A percentile compares a stretch with the other conserved stretches of the same genome.
phyloP scores from a whole-genome alignment of 768 basidiomycete species.

The Amanita phalloides region DNA sequence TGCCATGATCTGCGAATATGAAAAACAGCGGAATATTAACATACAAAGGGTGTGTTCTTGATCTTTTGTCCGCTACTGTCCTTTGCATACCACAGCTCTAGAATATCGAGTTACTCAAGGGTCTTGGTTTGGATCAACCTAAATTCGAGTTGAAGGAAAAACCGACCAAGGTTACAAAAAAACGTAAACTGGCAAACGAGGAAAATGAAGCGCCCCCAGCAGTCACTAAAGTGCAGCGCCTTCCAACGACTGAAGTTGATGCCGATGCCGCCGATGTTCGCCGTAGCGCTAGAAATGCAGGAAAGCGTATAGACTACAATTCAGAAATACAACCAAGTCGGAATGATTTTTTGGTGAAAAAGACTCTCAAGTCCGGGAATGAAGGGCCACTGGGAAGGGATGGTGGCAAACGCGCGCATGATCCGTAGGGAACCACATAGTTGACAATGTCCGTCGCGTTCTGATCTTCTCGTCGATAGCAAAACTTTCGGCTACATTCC shows the following conservation, averaged over 20 bases:
- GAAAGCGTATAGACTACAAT: slow-evolving; percentile 46
- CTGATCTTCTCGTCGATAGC: slow-evolving; percentile 21
- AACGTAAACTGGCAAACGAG: slow-evolving; percentile 24
- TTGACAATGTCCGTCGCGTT: not conserved
- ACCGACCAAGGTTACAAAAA: slow-evolving; percentile 21
- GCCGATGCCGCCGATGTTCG: slow-evolving; percentile 26
- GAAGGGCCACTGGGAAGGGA: slow-evolving; percentile 26
- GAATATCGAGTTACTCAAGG: slow-evolving; percentile 33
- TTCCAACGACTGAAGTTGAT: slow-evolving; percentile 12
- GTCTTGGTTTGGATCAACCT: slow-evolving; percentile 36
- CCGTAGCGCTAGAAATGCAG: slow-evolving; percentile 59
- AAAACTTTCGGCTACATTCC: slow-evolving; percentile 79
- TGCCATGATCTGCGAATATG: slow-evolving; percentile 21
- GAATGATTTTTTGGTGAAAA: slow-evolving; percentile 26
- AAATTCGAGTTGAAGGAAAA: slow-evolving; percentile 37
- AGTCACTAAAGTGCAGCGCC: slow-evolving; percentile 19
- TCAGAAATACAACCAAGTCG: slow-evolving; percentile 25
- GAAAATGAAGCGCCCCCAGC: slow-evolving; percentile 8
- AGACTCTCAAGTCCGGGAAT: slow-evolving; percentile 24
- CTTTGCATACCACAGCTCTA: slow-evolving; percentile 7
- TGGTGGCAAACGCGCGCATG: slow-evolving; percentile 23
- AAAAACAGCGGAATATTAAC: slow-evolving; percentile 21
- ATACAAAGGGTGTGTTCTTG: slow-evolving; percentile 19
- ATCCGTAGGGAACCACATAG: slow-evolving; percentile 36
- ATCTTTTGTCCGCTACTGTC: not conserved